phyloP scores from a whole-genome alignment of 768 basidiomycete species.

The Tricholoma furcatifolium region DNA sequence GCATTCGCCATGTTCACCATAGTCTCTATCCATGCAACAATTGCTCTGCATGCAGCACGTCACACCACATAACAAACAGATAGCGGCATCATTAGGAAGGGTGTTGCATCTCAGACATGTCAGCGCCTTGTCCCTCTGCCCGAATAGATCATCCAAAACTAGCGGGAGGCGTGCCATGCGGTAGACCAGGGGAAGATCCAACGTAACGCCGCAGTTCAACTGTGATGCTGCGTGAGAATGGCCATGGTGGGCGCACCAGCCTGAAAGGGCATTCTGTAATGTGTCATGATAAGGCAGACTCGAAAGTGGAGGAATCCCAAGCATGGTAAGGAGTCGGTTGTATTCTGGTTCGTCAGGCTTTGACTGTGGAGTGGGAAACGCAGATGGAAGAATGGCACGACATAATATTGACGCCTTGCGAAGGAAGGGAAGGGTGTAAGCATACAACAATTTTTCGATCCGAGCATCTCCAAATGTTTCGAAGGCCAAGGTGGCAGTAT shows the following conservation, averaged over 20 bases:
- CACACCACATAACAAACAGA: constrained; percentile 89
- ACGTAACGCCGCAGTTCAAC: constrained; percentile 70
- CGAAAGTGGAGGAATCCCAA: constrained; percentile 79
- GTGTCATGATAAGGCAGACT: constrained; percentile 83
- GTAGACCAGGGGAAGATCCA: constrained; percentile 85
- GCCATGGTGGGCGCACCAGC: constrained; percentile 90
- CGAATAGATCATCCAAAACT: constrained; percentile 81
- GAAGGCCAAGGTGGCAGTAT: constrained; percentile 77
- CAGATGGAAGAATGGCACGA: constrained; percentile 66
- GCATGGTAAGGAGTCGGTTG: constrained; percentile 65
- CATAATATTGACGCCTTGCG: constrained; percentile 85
- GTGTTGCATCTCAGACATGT: constrained; percentile 76
- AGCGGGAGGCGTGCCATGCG: constrained; percentile 79
- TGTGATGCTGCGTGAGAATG: constrained; percentile 78
- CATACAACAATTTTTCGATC: constrained; percentile 83
- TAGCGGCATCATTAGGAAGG: constrained; percentile 80
- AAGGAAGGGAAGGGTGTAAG: constrained; percentile 89
- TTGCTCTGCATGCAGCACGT: constrained; percentile 89
- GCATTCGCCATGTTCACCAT: constrained; percentile 80
- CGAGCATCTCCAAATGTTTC: constrained; percentile 80
- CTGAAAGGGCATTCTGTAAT: constrained; percentile 82
- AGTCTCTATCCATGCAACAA: constrained; percentile 77
- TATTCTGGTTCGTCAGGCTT: constrained; percentile 61
- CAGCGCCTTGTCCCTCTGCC: constrained; percentile 69
- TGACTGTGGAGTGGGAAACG: constrained; percentile 53